These are phyloP conservation scores for Suhomyces atakaporum DNA, from an alignment of 1,139 yeast species.

Conservation along the genomic window DNA sequence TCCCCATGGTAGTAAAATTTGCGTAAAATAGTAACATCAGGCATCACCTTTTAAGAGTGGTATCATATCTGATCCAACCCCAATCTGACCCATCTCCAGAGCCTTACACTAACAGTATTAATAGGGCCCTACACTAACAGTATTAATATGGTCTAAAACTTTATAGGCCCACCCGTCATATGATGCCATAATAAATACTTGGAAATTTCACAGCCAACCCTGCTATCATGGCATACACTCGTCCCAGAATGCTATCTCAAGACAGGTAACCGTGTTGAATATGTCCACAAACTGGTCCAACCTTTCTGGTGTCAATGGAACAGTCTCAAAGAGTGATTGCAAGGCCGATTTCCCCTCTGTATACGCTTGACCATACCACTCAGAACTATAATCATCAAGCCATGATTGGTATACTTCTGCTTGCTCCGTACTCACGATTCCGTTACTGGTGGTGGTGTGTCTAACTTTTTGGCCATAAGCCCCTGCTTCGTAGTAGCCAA, in stretches of 20 bases:
- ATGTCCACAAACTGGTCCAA: conserved; percentile 56
- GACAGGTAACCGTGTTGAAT: conserved; percentile 56
- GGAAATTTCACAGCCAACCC: background rate
- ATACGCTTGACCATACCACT: conserved; percentile 57
- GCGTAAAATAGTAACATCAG: too few relatives aligned
- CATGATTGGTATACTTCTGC: conserved; percentile 52
- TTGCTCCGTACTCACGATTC: conserved; percentile 14
- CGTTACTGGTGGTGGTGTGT: conserved; percentile 5
- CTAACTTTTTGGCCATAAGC: conserved; percentile 22
- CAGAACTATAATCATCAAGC: conserved; percentile 62
- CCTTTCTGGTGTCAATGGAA: conserved; percentile 35
- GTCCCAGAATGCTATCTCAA: conserved; percentile 71
- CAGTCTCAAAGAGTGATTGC: conserved; percentile 40
- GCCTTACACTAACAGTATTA: too few relatives aligned
- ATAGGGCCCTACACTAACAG: too few relatives aligned
- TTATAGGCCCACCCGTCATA: too few relatives aligned
- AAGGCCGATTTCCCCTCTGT: conserved; percentile 49
- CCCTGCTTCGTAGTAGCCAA: conserved; percentile 68
- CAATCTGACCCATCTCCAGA: too few relatives aligned
- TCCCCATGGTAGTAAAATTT: too few relatives aligned
- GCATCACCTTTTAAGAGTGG: too few relatives aligned
- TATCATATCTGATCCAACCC: too few relatives aligned
- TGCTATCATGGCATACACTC: conserved; percentile 22
- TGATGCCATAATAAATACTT: too few relatives aligned
- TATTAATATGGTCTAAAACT: too few relatives aligned